phyloP scores from a whole-genome alignment of 495 filamentous ascomycete genomes.

The Podospora australis region DNA sequence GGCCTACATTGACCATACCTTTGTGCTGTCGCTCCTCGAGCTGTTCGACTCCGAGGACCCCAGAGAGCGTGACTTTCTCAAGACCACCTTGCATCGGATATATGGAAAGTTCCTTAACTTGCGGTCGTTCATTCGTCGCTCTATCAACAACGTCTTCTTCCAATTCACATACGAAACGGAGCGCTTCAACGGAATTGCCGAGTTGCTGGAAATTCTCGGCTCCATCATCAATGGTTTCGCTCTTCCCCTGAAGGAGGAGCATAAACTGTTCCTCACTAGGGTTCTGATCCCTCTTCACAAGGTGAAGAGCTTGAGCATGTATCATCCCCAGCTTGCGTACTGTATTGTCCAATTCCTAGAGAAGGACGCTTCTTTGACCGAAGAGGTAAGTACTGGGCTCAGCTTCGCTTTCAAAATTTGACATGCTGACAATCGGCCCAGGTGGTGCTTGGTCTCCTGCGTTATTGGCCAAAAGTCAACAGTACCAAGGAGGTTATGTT shows the following conservation, averaged over 20 bases:
- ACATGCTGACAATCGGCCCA: too few species aligned
- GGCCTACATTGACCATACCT: conserved; percentile 94
- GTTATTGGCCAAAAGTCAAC: conserved; percentile 99
- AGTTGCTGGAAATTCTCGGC: conserved; percentile 91
- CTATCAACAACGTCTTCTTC: conserved; percentile 99
- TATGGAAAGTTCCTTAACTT: conserved; percentile 99
- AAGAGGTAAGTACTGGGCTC: too few species aligned
- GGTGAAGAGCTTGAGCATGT: conserved; percentile 99
- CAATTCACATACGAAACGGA: conserved; percentile 99
- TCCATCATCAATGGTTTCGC: conserved; percentile 99
- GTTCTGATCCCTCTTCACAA: conserved; percentile 94
- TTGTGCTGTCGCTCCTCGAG: conserved; percentile 95
- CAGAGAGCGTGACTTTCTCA: conserved; percentile 92
- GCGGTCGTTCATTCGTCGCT: conserved; percentile 91
- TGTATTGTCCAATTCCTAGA: conserved; percentile 99
- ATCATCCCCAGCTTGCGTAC: conserved; percentile 96
- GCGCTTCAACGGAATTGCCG: conserved; percentile 95
- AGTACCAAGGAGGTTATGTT: conserved; percentile 99
- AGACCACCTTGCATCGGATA: conserved; percentile 95
- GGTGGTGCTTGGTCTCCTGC: conserved; percentile 88
- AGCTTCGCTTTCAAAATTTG: too few species aligned
- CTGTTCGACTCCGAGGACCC: conserved; percentile 98
- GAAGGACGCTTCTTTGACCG: conserved; percentile 93
- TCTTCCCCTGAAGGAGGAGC: conserved; percentile 94
- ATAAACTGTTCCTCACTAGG: conserved; percentile 94